Percentiles rank a stretch among this genome's conserved stretches.
Evolutionary conservation across 208 protist genomes (phyloP).

Genomic region (Novymonas esmeraldas): DNA sequence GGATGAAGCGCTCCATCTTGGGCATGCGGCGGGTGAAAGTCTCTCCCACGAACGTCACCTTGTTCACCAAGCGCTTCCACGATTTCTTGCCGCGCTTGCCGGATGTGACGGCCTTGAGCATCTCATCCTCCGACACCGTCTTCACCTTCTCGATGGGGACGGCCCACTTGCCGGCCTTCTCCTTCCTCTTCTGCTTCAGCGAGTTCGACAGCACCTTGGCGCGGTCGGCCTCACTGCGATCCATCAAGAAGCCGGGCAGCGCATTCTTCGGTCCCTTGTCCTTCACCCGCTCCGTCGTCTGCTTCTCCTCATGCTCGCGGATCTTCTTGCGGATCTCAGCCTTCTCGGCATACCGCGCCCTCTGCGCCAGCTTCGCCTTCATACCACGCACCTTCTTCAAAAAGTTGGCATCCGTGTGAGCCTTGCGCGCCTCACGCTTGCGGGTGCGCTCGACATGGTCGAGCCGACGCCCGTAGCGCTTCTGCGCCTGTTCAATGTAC

Average conservation of each 20-base stretch:
- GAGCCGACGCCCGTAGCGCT: slow-evolving; percentile 97
- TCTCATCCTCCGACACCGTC: slow-evolving; percentile 98
- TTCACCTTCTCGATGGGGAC: slow-evolving; percentile 99
- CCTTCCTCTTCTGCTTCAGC: slow-evolving; percentile 99
- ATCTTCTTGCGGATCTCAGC: slow-evolving; percentile 99
- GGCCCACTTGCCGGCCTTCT: slow-evolving; percentile 99
- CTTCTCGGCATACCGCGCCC: slow-evolving; percentile 99
- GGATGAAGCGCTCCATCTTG: slow-evolving; percentile 99
- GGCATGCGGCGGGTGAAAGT: slow-evolving; percentile 99
- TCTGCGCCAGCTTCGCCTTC: slow-evolving; percentile 98
- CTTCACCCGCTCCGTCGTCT: slow-evolving; percentile 94
- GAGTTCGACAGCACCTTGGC: slow-evolving; percentile 99
- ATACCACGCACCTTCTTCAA: slow-evolving; percentile 97
- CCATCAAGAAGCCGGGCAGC: slow-evolving; percentile 99
- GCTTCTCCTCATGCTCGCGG: slow-evolving; percentile 97
- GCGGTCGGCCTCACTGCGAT: slow-evolving; percentile 96
- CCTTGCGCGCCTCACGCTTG: slow-evolving; percentile 97
- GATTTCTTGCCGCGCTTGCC: slow-evolving; percentile 96
- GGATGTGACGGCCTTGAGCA: slow-evolving; percentile 98
- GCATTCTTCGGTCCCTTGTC: slow-evolving; percentile 95
- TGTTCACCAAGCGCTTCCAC: slow-evolving; percentile 99
- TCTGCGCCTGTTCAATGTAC: slow-evolving; percentile 98
- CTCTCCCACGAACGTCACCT: slow-evolving; percentile 99
- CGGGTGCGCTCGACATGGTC: slow-evolving; percentile 98
- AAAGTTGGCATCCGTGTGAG: slow-evolving; percentile 94